Evolutionary conservation across 1,284 basidiomycete genomes (phyloP).

Genomic region (Cerioporus squamosus): DNA sequence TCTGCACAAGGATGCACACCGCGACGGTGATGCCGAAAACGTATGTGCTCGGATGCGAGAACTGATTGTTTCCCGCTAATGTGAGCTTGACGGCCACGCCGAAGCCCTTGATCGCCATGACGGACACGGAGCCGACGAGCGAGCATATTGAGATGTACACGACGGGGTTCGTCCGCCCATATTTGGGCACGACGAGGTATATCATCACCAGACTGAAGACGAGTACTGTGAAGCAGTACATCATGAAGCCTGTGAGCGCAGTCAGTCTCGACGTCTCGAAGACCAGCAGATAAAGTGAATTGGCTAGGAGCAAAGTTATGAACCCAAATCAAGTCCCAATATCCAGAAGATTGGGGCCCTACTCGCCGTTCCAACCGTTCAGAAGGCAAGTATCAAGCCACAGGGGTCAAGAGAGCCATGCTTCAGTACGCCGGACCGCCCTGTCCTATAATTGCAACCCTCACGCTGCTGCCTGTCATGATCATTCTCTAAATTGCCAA

Average conservation of each 20-base stretch:
- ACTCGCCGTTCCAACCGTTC: no score
- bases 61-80: conserved; percentile 92
- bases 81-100: conserved; percentile 97
- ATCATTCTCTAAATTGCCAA: no score
- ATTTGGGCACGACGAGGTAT: conserved; percentile 83
- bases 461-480: no score
- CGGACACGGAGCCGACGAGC: conserved; percentile 83
- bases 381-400: no score
- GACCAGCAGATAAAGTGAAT: no score
- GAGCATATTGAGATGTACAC: conserved; percentile 97
- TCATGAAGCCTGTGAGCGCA: conserved; percentile 70
- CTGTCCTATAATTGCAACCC: no score
- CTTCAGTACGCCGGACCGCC: no score
- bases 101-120: conserved; percentile 97
- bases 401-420: no score
- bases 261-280: neutral
- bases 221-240: conserved; percentile 88
- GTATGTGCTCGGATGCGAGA: conserved; percentile 93
- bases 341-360: no score
- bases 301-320: no score
- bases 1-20: conserved; percentile 91
- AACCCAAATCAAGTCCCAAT: no score
- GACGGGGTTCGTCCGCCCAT: conserved; percentile 88
- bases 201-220: conserved; percentile 89
- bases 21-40: conserved; percentile 88